These are phyloP conservation scores for Curvularia hawaiiensis DNA, from an alignment of 2,329 filamentous ascomycete species.

Conservation along the genomic window DNA sequence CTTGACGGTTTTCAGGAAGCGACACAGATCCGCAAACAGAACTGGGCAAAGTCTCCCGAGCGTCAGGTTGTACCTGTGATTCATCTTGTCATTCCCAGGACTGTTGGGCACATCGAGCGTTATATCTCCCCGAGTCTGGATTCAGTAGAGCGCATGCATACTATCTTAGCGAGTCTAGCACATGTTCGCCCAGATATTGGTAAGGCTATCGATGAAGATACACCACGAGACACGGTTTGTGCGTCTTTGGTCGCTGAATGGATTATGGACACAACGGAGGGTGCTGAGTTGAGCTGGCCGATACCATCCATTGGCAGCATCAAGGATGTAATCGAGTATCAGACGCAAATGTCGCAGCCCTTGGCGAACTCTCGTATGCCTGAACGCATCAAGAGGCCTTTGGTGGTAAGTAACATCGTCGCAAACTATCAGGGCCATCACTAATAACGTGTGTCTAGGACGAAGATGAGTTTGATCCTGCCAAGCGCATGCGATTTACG, in stretches of 20 bases:
- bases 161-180: slow-evolving; percentile 45
- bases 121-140: slow-evolving; percentile 37
- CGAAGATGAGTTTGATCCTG: slow-evolving; percentile 30
- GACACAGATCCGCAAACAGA: slow-evolving; percentile 30
- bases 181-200: slow-evolving; percentile 40
- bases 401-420: slow-evolving; percentile 24
- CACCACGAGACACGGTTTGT: slow-evolving; percentile 28
- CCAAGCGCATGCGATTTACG: slow-evolving; percentile 45
- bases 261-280: slow-evolving; percentile 20
- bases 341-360: slow-evolving; percentile 32
- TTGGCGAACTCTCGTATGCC: slow-evolving; percentile 23
- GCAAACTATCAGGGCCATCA: not conserved
- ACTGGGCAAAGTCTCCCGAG: slow-evolving; percentile 30
- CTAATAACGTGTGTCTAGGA: slow-evolving; percentile 20
- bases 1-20: slow-evolving; percentile 45
- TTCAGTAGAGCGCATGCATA: slow-evolving; percentile 35
- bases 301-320: slow-evolving; percentile 40
- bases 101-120: slow-evolving; percentile 52
- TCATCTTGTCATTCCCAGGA: slow-evolving; percentile 49
- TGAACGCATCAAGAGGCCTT: slow-evolving; percentile 35
- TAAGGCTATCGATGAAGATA: slow-evolving; percentile 38
- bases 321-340: slow-evolving; percentile 36
- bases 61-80: slow-evolving; percentile 37
- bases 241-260: slow-evolving; percentile 36
- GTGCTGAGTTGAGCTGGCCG: slow-evolving; percentile 29